Conservation (phyloP, 2,329 filamentous ascomycete genomes). For the Botrytis aclada region DNA sequence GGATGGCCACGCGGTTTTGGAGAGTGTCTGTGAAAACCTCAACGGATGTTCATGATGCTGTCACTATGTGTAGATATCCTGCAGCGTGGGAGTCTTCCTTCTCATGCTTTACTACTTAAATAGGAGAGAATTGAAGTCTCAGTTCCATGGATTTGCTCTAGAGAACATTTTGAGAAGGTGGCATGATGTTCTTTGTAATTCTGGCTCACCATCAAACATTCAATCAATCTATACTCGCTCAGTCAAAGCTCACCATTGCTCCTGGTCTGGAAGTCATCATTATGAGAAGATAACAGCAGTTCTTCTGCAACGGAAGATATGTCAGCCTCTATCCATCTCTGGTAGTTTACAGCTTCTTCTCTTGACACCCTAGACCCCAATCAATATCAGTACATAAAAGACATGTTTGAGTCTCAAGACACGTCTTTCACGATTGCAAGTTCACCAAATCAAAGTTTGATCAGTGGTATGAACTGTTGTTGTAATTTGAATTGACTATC, state of each 20-base stretch:
- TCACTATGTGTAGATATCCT: not conserved
- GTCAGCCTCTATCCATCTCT: no score
- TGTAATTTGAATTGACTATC: not conserved
- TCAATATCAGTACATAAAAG: not conserved
- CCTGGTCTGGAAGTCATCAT: not conserved
- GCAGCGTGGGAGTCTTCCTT: not conserved
- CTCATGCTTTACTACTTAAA: not conserved
- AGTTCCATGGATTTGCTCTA: not conserved
- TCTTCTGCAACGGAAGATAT: no score
- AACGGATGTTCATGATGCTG: not conserved
- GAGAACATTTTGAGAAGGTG: not conserved
- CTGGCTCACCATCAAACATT: not conserved
- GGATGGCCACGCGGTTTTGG: not conserved
- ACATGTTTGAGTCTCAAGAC: not conserved
- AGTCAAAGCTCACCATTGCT: not conserved
- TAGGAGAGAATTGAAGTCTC: not conserved
- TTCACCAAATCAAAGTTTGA: not conserved
- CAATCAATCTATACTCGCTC: not conserved
- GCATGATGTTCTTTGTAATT: not conserved
- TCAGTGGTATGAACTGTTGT: not conserved
- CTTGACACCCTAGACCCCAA: no score
- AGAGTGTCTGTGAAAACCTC: not conserved
- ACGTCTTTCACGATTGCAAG: not conserved
- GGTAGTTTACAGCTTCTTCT: no score
- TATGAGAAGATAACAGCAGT: not conserved